These are phyloP conservation scores for Abrus pulchellus DNA, from an alignment of 306 rosid genomes.

Conservation along the genomic window DNA sequence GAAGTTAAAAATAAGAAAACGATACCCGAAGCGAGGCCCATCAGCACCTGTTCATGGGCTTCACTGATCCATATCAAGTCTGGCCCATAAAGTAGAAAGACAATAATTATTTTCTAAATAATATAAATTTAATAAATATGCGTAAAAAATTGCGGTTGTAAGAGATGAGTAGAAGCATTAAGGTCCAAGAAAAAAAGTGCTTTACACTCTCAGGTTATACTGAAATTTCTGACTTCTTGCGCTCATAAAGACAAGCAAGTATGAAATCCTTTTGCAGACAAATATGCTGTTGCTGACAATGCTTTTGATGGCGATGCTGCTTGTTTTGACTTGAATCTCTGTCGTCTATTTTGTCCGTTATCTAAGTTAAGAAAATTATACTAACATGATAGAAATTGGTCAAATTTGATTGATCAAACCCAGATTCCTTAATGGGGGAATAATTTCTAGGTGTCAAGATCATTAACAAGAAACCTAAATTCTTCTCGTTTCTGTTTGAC, in stretches of 20 bases:
- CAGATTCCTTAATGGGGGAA: not conserved
- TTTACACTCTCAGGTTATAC: conserved; percentile 14
- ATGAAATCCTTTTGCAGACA: conserved; percentile 50
- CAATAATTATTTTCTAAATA: not conserved
- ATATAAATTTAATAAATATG: not conserved
- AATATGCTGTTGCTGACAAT: conserved; percentile 37
- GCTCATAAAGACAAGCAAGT: conserved; percentile 53
- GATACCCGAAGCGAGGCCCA: not conserved
- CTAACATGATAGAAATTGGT: not conserved
- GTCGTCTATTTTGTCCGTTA: not conserved
- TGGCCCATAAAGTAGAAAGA: not conserved
- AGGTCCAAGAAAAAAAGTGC: conserved; percentile 37
- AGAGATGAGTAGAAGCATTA: conserved; percentile 33
- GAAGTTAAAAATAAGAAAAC: not conserved
- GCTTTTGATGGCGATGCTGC: conserved; percentile 39
- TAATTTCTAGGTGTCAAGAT: not conserved
- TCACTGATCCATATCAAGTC: not conserved
- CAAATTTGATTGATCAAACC: not conserved
- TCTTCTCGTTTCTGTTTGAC: no score
- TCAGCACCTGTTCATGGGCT: not conserved
- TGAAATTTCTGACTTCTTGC: conserved; percentile 54
- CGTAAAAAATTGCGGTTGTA: not conserved
- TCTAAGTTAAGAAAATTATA: not conserved
- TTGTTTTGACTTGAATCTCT: conserved; percentile 45
- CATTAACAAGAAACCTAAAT: no score